Evolutionary conservation across 2,329 filamentous ascomycete genomes (phyloP), one percentile per base, ranked within the genome.

Genomic region (Pezicula neosporulosa): DNA sequence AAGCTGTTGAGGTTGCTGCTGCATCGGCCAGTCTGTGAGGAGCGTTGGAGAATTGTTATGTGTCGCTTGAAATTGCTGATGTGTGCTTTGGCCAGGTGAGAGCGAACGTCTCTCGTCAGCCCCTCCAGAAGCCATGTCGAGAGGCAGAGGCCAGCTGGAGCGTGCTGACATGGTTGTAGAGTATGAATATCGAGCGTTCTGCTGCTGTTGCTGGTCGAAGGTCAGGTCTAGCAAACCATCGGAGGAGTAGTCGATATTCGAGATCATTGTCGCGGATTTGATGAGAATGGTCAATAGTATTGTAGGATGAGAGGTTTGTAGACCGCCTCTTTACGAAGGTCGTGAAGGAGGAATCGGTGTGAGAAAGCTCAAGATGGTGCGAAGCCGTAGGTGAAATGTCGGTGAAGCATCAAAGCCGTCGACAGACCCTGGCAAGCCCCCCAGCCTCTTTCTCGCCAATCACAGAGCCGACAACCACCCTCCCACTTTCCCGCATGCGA

Each of bases 151-250:
- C 66, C 66, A 68, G 49, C 53, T 64, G 43, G 61, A 58, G 21
- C 65, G 63, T 62, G 66, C 61, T 59, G 63, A 63, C 64, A 69
- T 69, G 52, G 68, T 70, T 57, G 67, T 70, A 60, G 68, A 72
- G 72, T 74, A 68, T 73, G 77, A 74, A 64, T 80, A 81, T 66
- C 77, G 58, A 50, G 61, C 76, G 60, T 80, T 75, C 70, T 77
- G 75, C 24, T 24, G 24, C 24, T 24, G 24, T 24, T 24, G 24
- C 63, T 76, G 76, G 67, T 85, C 78, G 71, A 77, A 85, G 59
- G 74, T 77, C 65, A 85, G 73, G 66, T 85, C 81, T 66, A 85
- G 66, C 65, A 85, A 76, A 66, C 75, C 78, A 68, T 85, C 80
- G 71, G 78, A 77, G 70, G 78, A 78, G 73, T 81, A 85, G 66